phyloP scores from a whole-genome alignment of 1,284 basidiomycete genomes.

The Ceraceosorus guamensis region DNA sequence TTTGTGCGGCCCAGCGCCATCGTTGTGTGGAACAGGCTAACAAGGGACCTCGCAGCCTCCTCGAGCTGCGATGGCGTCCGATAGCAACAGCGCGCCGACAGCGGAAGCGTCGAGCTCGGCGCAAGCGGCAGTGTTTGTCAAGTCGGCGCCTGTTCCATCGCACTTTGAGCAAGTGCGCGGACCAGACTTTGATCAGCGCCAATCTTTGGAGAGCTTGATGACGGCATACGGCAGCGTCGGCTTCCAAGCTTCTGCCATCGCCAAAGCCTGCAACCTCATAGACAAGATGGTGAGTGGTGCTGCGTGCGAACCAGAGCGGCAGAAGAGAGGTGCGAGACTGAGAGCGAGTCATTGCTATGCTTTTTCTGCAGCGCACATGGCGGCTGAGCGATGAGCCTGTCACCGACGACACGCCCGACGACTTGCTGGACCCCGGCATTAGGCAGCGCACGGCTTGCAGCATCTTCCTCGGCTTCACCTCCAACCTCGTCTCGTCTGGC shows the following conservation, averaged over 20 bases:
- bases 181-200: conserved; percentile 70
- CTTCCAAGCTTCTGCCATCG: conserved; percentile 88
- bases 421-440: conserved; percentile 53
- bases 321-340: not conserved
- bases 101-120: no score
- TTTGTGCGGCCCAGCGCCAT: no score
- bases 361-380: conserved; percentile 39
- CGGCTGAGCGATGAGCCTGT: conserved; percentile 21
- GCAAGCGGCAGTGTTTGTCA: conserved; percentile 12
- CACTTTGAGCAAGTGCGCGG: conserved; percentile 62
- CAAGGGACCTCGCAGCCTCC: no score
- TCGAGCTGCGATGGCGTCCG: no score
- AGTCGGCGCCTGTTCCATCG: conserved; percentile 17
- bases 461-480: conserved; percentile 95
- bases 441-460: conserved; percentile 68
- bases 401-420: conserved; percentile 19
- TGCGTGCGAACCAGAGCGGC: not conserved
- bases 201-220: conserved; percentile 65
- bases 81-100: no score
- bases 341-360: not conserved
- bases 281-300: conserved; percentile 67
- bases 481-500: conserved; percentile 95
- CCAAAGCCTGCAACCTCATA: conserved; percentile 79
- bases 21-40: no score
- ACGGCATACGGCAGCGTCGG: conserved; percentile 79